Percentiles rank a stretch among this genome's conserved stretches.
Evolutionary conservation across 805 yeast genomes (phyloP).

Genomic region (Metschnikowia cerradonensis): DNA sequence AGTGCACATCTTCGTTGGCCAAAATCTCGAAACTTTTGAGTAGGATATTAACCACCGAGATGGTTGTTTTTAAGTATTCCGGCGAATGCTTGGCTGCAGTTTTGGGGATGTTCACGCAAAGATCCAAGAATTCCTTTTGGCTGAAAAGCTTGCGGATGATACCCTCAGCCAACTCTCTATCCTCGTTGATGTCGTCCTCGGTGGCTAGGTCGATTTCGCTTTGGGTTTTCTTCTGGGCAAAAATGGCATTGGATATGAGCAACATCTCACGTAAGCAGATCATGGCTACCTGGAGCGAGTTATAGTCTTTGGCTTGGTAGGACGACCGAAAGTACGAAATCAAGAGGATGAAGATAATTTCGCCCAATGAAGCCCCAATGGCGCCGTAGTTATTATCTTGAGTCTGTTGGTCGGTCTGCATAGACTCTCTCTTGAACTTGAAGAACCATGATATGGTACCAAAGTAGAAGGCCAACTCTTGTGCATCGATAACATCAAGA

Average conservation of each 20-base stretch:
- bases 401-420: conserved; percentile 3
- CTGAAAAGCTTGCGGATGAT: conserved; percentile 68
- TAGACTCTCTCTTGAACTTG: conserved; percentile 49
- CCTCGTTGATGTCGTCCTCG: conserved; percentile 43
- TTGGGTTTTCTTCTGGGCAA: conserved; percentile 21
- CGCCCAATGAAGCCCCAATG: conserved; percentile 55
- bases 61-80: conserved; percentile 52
- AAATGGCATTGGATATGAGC: conserved; percentile 42
- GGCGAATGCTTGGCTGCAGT: conserved; percentile 62
- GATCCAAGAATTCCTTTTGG: conserved; percentile 53
- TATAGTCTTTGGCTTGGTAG: conserved; percentile 44
- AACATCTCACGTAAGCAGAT: conserved; percentile 63
- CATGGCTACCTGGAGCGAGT: conserved; percentile 66
- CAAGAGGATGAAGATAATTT: conserved; percentile 55
- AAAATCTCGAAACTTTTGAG: conserved; percentile 65
- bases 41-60: conserved; percentile 62
- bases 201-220: conserved; percentile 14
- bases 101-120: conserved; percentile 57
- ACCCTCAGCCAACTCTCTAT: conserved; percentile 48
- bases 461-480: conserved; percentile 46
- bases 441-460: conserved; percentile 72
- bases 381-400: conserved; percentile 34
- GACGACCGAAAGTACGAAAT: conserved; percentile 43
- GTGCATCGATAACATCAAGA: conserved; percentile 28
- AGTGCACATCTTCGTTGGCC: conserved; percentile 51